Base-by-base conservation (phyloP, 1,284 basidiomycete genomes). In the Puccinia brachypodii region DNA sequence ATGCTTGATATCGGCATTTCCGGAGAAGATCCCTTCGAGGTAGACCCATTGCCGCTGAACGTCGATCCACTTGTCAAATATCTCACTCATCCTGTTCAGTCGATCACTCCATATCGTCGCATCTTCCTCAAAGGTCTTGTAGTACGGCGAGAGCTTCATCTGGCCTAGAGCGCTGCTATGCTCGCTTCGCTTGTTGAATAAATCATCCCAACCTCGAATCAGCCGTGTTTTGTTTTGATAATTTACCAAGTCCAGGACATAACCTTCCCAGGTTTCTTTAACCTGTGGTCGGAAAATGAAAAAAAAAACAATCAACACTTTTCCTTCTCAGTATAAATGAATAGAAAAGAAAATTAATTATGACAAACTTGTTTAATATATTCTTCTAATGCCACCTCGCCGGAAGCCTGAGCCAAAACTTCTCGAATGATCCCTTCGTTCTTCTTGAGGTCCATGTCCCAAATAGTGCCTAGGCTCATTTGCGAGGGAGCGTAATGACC, bases 41-140 rank as follows among this genome's bases (percentile, higher is more conserved):
- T 99, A 99, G 0, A 99, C 97, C 97, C 97, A 99, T 88, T 99
- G 97, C 4, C 97, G 91, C 85, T 99, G 98, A 19, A 99, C 97
- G 84, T 99, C 97, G 84, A 98, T 97, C 97, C 97, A 99, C 53
- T 98, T 93, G 87, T 99, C 96, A 86, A 99, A 99, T 19, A 99
- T 90, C 38, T 97, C 94, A 84, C 98, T 95, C 47, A 97, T 92
- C 38, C 94, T 91, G 87, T 97, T 98, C 38, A 98, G 89, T 87
- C 95, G 96, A 60, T 88, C 87, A 66, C 87, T 86, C 87, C 88
- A 88, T 1, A 86, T 82, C 25, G 83, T 84, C 2, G 88, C 87
- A 76, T 88, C 88, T 75, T 88, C 88, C 82, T 88, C 88, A 44
- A 86, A 86, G 14, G 85, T 86, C 89, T 96, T 95, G 87, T 97